A percentile compares a stretch with the other conserved stretches of the same genome.
Conservation (phyloP, 169 alveolate genomes). For the Plasmodium gallinaceum region DNA sequence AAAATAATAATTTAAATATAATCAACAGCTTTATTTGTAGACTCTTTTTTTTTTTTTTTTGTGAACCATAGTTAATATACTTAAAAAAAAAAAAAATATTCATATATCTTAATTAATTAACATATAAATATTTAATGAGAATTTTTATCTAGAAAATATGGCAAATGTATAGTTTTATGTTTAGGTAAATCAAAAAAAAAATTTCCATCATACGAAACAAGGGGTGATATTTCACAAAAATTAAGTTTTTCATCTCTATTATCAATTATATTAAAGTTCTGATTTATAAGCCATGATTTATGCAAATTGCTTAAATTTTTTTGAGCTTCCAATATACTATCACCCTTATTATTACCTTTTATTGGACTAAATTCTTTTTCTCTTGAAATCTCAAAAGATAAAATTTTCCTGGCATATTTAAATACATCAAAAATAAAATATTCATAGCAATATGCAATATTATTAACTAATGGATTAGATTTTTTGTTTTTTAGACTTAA, state of each 20-base stretch:
- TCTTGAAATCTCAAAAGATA: conserved; percentile 49
- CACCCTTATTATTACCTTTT: conserved; percentile 46
- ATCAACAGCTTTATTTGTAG: too few species aligned
- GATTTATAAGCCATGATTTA: conserved; percentile 60
- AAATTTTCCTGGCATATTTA: conserved; percentile 77
- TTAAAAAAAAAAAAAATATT: background rate
- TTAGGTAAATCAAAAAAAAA: conserved; percentile 68
- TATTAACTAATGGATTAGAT: conserved; percentile 2
- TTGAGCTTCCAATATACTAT: conserved; percentile 34
- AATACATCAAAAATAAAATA: conserved; percentile 84
- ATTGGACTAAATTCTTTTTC: conserved; percentile 59
- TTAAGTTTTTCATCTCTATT: conserved; percentile 19
- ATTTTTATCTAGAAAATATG: conserved; percentile 25
- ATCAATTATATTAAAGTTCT: conserved; percentile 26
- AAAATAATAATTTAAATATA: too few species aligned
- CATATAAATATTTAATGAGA: background rate
- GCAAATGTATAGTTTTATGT: conserved; percentile 37
- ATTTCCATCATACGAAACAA: conserved; percentile 71
- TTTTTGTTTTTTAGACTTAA: conserved; percentile 11
- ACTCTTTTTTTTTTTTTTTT: conserved; percentile 1
- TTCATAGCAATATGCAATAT: conserved; percentile 81
- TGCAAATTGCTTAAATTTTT: conserved; percentile 51
- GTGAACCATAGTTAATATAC: background rate
- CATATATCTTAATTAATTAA: background rate
- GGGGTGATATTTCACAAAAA: conserved; percentile 70